Evolutionary conservation across 257 asterid genomes (phyloP).

Genomic region (Nicotiana attenuata): DNA sequence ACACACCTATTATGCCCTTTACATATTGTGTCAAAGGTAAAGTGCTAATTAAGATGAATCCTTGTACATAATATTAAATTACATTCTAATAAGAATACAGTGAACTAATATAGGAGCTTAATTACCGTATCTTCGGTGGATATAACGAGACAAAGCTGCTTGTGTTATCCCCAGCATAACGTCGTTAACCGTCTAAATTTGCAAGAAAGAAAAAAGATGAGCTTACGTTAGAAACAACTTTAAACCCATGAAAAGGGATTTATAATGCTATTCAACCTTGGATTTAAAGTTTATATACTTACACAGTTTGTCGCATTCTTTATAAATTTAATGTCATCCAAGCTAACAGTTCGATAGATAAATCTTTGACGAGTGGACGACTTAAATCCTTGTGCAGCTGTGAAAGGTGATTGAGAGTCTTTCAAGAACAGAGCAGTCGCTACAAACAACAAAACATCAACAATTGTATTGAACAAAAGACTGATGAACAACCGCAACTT

Average conservation of each 20-base stretch:
- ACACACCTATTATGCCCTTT: background rate
- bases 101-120: background rate
- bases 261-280: too few relatives aligned
- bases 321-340: slow-evolving; percentile 1
- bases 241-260: background rate
- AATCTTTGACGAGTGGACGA: background rate
- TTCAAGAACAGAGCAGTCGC: background rate
- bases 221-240: background rate
- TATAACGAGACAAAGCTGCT: slow-evolving; percentile 6
- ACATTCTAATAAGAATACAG: background rate
- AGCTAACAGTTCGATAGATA: background rate
- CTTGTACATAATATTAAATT: too few relatives aligned
- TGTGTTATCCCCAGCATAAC: slow-evolving; percentile 2
- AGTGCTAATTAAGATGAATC: too few relatives aligned
- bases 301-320: background rate
- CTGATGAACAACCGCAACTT: background rate
- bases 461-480: background rate
- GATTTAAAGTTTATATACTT: background rate
- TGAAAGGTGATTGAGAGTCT: background rate
- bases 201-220: background rate
- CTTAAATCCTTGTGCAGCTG: background rate
- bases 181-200: slow-evolving; percentile 4
- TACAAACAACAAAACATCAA: background rate
- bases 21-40: background rate
- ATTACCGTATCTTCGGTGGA: background rate